Percentiles rank a stretch among this genome's conserved stretches.
phyloP scores from a whole-genome alignment of 2,329 filamentous ascomycete genomes.

The Xylaria sp. region DNA sequence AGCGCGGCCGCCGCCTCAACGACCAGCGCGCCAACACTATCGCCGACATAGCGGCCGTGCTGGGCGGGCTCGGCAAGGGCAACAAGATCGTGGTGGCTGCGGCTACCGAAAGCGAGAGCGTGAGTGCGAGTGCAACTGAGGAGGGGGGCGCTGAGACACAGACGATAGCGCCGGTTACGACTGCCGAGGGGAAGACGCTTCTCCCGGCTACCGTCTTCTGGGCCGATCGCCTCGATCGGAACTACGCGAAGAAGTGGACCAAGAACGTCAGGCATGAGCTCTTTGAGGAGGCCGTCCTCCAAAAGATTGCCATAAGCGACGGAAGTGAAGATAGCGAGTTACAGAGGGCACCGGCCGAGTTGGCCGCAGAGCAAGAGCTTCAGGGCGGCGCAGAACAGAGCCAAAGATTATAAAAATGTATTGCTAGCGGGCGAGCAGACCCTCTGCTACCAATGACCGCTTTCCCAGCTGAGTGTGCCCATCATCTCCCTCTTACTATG shows the following conservation, averaged over 20 bases:
- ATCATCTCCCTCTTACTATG: constrained; percentile 15
- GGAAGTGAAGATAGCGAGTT: background rate
- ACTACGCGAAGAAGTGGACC: constrained; percentile 56
- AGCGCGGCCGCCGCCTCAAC: constrained; percentile 60
- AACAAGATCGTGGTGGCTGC: constrained; percentile 51
- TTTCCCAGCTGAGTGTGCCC: constrained; percentile 21
- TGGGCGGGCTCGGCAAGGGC: constrained; percentile 57
- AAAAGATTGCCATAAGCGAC: too few relatives aligned
- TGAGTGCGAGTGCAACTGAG: too few relatives aligned
- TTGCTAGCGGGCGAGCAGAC: constrained; percentile 9
- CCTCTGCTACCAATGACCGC: constrained; percentile 9
- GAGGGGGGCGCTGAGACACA: constrained; percentile 5
- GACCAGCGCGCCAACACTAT: constrained; percentile 66
- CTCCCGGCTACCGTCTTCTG: constrained; percentile 56
- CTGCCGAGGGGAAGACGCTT: constrained; percentile 32
- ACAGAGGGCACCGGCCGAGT: constrained; percentile 16
- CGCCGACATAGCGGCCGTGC: constrained; percentile 66
- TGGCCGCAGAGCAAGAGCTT: constrained; percentile 21
- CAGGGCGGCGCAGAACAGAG: constrained; percentile 11
- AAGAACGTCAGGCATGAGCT: constrained; percentile 58
- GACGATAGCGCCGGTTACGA: constrained; percentile 37
- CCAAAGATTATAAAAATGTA: constrained; percentile 11
- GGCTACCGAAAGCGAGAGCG: constrained; percentile 23
- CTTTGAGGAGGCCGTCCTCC: constrained; percentile 41
- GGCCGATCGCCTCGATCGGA: constrained; percentile 54